Conservation (phyloP, 169 alveolate species). For the Plasmodium chabaudi region DNA sequence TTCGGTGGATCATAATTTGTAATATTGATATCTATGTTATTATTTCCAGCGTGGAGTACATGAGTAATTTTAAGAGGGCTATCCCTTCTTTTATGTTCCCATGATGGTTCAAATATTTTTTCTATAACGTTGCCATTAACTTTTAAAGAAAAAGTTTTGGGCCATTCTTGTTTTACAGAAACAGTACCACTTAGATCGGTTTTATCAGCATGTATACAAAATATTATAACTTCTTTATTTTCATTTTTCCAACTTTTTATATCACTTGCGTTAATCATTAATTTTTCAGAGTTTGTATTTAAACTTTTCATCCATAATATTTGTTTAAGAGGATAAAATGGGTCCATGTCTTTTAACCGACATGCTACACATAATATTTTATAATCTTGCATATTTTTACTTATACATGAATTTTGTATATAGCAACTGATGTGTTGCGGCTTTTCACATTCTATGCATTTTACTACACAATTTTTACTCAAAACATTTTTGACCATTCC, state of each 20-base stretch:
- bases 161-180: constrained; percentile 85
- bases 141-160: constrained; percentile 81
- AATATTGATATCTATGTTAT: constrained; percentile 81
- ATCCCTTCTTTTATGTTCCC: constrained; percentile 91
- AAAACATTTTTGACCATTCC: constrained; percentile 50
- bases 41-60: constrained; percentile 83
- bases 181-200: constrained; percentile 54
- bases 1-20: constrained; percentile 81
- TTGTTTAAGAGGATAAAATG: constrained; percentile 82
- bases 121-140: constrained; percentile 82
- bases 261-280: constrained; percentile 75
- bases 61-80: constrained; percentile 88
- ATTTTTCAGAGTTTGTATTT: constrained; percentile 66
- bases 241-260: constrained; percentile 79
- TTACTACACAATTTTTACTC: constrained; percentile 56
- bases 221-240: constrained; percentile 80
- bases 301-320: constrained; percentile 81
- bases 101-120: constrained; percentile 84
- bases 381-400: constrained; percentile 59
- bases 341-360: constrained; percentile 82
- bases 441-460: constrained; percentile 73
- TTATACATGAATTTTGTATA: constrained; percentile 40
- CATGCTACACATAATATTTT: constrained; percentile 84
- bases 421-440: constrained; percentile 66
- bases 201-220: constrained; percentile 69